Conservation (phyloP, 164 flowering plant species). For the Akebia trifoliata region DNA sequence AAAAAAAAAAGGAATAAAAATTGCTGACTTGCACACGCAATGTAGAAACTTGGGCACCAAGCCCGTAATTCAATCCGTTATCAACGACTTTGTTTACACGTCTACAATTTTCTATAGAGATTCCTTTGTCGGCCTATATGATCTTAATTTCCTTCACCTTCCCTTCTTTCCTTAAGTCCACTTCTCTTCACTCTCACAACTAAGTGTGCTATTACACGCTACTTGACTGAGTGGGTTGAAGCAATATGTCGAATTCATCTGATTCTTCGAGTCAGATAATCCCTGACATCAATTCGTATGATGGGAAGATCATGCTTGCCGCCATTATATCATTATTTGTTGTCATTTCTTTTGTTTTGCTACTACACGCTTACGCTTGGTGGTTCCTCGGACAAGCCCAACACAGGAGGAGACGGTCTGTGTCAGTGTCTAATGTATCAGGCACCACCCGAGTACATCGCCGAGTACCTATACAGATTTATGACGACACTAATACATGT, state of each 20-base stretch:
- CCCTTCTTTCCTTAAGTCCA: not conserved
- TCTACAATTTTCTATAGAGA: conserved; percentile 11
- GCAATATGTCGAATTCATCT: conserved; percentile 9
- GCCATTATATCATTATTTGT: conserved; percentile 42
- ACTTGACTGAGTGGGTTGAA: not conserved
- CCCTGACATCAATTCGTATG: conserved; percentile 28
- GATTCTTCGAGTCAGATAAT: conserved; percentile 12
- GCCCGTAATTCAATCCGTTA: conserved; percentile 26
- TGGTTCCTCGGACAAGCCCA: conserved; percentile 40
- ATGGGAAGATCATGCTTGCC: conserved; percentile 42
- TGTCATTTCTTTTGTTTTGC: conserved; percentile 45
- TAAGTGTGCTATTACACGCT: not conserved
- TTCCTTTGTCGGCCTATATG: conserved; percentile 2
- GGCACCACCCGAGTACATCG: conserved; percentile 2
- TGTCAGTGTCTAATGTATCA: conserved; percentile 20
- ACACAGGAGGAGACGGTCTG: conserved; percentile 18
- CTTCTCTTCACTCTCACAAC: no score
- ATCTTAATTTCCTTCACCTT: not conserved
- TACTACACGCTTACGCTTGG: conserved; percentile 50
- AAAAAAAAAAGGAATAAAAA: no score
- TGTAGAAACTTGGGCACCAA: conserved; percentile 11
- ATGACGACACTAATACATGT: conserved; percentile 10
- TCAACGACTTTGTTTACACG: conserved; percentile 23
- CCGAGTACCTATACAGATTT: conserved; percentile 10
- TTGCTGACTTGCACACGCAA: no score